Percentiles rank a stretch among this genome's conserved stretches.
Evolutionary conservation across 192 early-diverging fungal species (phyloP).

Genomic region (Spizellomyces punctatus): DNA sequence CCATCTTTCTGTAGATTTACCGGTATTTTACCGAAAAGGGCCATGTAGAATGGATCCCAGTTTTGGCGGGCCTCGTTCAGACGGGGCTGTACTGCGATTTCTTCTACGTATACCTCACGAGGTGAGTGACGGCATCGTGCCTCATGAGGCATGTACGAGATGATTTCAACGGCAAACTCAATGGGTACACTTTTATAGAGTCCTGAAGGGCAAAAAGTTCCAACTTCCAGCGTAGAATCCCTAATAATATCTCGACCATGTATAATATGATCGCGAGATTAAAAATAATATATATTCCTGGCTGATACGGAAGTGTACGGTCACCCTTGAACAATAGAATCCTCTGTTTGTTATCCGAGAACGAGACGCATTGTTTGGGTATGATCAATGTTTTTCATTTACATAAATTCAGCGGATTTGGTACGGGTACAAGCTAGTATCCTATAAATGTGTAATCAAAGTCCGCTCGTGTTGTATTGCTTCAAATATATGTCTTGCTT

Average conservation of each 20-base stretch:
- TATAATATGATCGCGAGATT: too few relatives aligned
- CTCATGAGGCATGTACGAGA: neutral
- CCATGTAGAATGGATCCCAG: conserved; percentile 79
- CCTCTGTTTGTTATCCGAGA: too few relatives aligned
- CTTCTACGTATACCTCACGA: conserved; percentile 95
- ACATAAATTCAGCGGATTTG: too few relatives aligned
- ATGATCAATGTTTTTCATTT: too few relatives aligned
- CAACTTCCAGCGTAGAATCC: conserved; percentile 23
- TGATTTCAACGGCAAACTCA: neutral
- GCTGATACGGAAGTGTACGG: too few relatives aligned
- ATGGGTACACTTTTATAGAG: conserved; percentile 14
- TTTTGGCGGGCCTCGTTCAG: conserved; percentile 89
- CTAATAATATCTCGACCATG: too few relatives aligned
- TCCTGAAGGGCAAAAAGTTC: conserved; percentile 32
- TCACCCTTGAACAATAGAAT: too few relatives aligned
- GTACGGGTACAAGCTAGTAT: too few relatives aligned
- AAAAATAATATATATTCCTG: too few relatives aligned
- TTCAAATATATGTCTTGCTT: neutral
- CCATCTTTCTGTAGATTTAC: neutral
- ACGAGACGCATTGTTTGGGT: too few relatives aligned
- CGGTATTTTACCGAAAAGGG: conserved; percentile 69
- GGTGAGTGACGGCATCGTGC: conserved; percentile 44
- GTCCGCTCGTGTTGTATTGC: too few relatives aligned
- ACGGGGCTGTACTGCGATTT: conserved; percentile 97
- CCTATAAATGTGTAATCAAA: too few relatives aligned